Base-by-base conservation (phyloP, 352 stramenopile species). In the Phytophthora ramorum region DNA sequence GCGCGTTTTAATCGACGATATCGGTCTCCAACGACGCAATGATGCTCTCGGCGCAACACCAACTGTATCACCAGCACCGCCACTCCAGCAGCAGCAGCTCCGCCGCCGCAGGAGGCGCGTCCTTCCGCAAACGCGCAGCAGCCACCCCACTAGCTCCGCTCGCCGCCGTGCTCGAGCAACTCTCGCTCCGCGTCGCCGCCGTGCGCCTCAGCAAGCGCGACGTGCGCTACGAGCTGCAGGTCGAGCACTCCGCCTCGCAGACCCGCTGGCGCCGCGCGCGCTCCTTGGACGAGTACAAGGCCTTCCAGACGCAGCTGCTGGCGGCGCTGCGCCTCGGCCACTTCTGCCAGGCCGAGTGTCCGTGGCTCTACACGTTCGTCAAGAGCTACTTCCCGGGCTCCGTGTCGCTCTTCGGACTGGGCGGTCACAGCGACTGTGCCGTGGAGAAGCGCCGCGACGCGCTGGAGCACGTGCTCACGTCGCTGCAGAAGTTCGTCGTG, bases 311-410 rank as follows among this genome's bases (percentile, higher is more conserved):
- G 49, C 60, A 57, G 22, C 52, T 83, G 40, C 45, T 83, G 10
- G 12, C 28, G 13, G 46, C 47, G 16, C 57, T 87, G 57, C 40
- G 53, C 34, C 69, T 61, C 5, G 76, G 76, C 19, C 79, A 85
- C 52, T 85, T 84, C 54, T 85, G 76, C 41, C 46, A 76, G 30
- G 79, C 76, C 4, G 79, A 82, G 55, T 87, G 76, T 50, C 76
- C 76, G 58, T 83, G 69, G 71, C 48, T 87, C 20, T 82, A 71
- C 63, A 73, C 72, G 32, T 85, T 85, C 51, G 50, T 87, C 40
- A 83, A 60, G 52, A 76, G 63, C 63, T 78, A 79, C 49, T 83
- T 83, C 59, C 75, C 75, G 9, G 61, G 63, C 52, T 50, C 69
- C 7, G 47, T 2, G n/a, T 43, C 49, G 41, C 48, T 78, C 38